Conservation (phyloP, 2,329 filamentous ascomycete species). For the Hymenoscyphus occultus region DNA sequence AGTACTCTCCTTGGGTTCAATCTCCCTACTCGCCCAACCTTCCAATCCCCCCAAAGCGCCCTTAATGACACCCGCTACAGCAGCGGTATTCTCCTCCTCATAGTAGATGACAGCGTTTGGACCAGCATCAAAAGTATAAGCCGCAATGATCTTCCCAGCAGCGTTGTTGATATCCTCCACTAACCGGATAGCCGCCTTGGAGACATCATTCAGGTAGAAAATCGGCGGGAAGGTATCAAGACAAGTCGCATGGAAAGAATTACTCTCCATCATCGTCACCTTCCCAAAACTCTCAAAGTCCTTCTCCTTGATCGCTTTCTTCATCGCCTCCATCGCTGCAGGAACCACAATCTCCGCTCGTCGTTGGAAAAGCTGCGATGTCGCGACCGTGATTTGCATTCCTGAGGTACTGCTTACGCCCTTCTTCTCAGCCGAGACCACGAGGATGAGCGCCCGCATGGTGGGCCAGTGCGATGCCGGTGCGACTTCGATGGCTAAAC, state of each 20-base stretch:
- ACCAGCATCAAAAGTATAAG: conserved; percentile 96
- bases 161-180: conserved; percentile 85
- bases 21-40: conserved; percentile 66
- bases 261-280: conserved; percentile 94
- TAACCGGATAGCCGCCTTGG: conserved; percentile 77
- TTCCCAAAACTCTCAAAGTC: conserved; percentile 87
- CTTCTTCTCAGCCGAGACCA: conserved; percentile 93
- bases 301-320: conserved; percentile 70
- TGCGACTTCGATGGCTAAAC: conserved; percentile 82
- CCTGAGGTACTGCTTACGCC: conserved; percentile 87
- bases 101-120: conserved; percentile 98
- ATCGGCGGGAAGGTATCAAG: conserved; percentile 95
- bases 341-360: conserved; percentile 77
- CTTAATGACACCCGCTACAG: conserved; percentile 77
- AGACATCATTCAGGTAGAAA: conserved; percentile 97
- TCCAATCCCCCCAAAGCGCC: conserved; percentile 58
- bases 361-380: conserved; percentile 80
- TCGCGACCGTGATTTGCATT: conserved; percentile 96
- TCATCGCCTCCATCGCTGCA: conserved; percentile 78
- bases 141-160: conserved; percentile 76
- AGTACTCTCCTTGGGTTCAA: conserved; percentile 49
- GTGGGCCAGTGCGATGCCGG: conserved; percentile 89
- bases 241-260: conserved; percentile 94
- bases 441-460: conserved; percentile 89
- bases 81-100: conserved; percentile 69